Evolutionary conservation across 2,329 filamentous ascomycete species (phyloP).

Genomic region (Verticillium albo-atrum): DNA sequence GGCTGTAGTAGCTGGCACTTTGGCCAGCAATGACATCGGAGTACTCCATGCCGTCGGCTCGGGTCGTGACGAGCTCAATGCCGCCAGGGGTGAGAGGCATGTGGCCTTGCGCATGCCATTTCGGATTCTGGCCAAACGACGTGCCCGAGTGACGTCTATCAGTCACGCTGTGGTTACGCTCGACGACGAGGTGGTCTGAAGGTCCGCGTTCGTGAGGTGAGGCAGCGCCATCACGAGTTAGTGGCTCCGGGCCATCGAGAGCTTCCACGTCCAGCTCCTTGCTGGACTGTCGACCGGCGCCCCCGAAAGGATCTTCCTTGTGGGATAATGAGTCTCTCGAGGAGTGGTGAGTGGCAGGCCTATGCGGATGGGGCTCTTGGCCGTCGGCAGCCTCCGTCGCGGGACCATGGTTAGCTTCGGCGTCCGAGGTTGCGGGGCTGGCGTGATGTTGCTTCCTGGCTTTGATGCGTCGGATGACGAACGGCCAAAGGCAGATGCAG

Average conservation of each 20-base stretch:
- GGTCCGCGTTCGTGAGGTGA: constrained; percentile 5
- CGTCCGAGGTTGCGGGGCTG: constrained; percentile 7
- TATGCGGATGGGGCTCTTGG: constrained; percentile 8
- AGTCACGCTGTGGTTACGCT: constrained; percentile 1
- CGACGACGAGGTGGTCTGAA: constrained; percentile 3
- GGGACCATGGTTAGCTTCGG: constrained; percentile 3
- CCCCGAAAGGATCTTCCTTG: constrained; percentile 20
- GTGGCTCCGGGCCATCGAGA: constrained; percentile 3
- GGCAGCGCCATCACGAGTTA: background rate
- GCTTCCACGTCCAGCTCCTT: constrained; percentile 13
- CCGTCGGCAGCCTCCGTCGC: constrained; percentile 5
- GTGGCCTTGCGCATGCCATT: constrained; percentile 11
- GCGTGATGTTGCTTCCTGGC: constrained; percentile 16
- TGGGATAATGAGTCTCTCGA: constrained; percentile 31
- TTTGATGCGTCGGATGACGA: constrained; percentile 28
- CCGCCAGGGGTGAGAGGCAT: constrained; percentile 8
- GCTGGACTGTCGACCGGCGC: constrained; percentile 15
- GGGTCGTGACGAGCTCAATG: constrained; percentile 10
- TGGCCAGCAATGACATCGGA: constrained; percentile 11
- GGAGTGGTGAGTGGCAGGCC: constrained; percentile 22
- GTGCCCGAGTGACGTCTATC: constrained; percentile 8
- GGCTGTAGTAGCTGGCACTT: constrained; percentile 37
- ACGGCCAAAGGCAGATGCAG: constrained; percentile 33
- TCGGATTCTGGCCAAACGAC: constrained; percentile 6
- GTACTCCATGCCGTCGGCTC: constrained; percentile 13